Evolutionary conservation across 2,329 filamentous ascomycete genomes (phyloP).

Genomic region (Sporothrix brunneoviolacea): DNA sequence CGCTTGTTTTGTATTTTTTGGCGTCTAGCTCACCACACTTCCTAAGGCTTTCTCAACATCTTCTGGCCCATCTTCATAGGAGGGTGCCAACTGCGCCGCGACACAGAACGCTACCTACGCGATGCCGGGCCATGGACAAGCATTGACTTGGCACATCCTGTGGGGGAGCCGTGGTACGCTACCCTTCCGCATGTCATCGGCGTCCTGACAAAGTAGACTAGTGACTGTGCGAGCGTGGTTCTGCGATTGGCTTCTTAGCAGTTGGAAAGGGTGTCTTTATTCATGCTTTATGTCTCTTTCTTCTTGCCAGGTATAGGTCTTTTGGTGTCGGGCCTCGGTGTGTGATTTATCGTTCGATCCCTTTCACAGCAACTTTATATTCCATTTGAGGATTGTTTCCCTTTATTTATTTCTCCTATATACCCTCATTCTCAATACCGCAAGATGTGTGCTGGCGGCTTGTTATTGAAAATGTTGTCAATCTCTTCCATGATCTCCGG

Average conservation of each 20-base stretch:
- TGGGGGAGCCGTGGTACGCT: constrained; percentile 35
- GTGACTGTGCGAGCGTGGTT: too few relatives aligned
- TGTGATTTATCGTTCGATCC: too few relatives aligned
- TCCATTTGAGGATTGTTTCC: too few relatives aligned
- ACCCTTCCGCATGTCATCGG: constrained; percentile 45
- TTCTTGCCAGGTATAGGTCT: too few relatives aligned
- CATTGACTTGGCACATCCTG: constrained; percentile 39
- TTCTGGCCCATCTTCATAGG: constrained; percentile 47
- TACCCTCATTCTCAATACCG: too few relatives aligned
- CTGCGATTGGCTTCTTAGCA: too few relatives aligned
- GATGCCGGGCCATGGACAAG: constrained; percentile 45
- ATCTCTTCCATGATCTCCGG: constrained; percentile 53
- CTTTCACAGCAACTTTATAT: too few relatives aligned
- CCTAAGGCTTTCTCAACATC: constrained; percentile 41
- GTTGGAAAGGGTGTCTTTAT: too few relatives aligned
- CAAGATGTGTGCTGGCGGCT: constrained; percentile 38
- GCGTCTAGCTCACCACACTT: neutral
- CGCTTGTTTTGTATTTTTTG: too few relatives aligned
- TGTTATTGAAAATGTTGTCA: constrained; percentile 51
- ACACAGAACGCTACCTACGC: constrained; percentile 40
- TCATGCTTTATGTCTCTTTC: too few relatives aligned
- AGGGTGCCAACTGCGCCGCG: constrained; percentile 44
- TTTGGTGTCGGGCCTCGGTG: too few relatives aligned
- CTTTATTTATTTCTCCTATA: neutral
- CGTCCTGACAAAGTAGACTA: constrained; percentile 42